Evolutionary conservation across 495 filamentous ascomycete species (phyloP).

Genomic region (Penicillium coprophilum): DNA sequence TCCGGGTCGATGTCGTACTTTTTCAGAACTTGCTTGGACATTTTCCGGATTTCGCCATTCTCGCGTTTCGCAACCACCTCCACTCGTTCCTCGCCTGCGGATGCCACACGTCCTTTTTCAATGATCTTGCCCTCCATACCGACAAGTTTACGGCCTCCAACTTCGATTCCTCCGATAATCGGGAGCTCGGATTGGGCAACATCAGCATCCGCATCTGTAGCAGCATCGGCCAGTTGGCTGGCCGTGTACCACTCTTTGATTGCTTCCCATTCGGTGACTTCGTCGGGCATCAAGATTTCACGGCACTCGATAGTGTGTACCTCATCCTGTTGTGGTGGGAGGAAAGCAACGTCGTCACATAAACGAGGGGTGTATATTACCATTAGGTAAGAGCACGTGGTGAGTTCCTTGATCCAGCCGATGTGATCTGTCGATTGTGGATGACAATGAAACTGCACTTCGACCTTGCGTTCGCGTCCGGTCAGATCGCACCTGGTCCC

Average conservation of each 20-base stretch:
- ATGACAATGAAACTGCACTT: slow-evolving; percentile 92
- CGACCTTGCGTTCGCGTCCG: slow-evolving; percentile 76
- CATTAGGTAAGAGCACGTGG: slow-evolving; percentile 93
- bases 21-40: slow-evolving; percentile 62
- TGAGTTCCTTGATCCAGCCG: slow-evolving; percentile 91
- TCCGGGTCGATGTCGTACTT: slow-evolving; percentile 69
- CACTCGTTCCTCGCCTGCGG: slow-evolving; percentile 40
- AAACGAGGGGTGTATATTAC: slow-evolving; percentile 89
- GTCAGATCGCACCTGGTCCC: slow-evolving; percentile 92
- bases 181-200: slow-evolving; percentile 31
- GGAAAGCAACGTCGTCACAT: slow-evolving; percentile 89
- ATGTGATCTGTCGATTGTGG: slow-evolving; percentile 80
- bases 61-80: slow-evolving; percentile 56
- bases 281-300: slow-evolving; percentile 60
- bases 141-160: slow-evolving; percentile 58
- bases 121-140: slow-evolving; percentile 56
- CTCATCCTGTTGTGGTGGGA: slow-evolving; percentile 77
- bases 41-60: slow-evolving; percentile 53
- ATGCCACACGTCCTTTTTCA: slow-evolving; percentile 50
- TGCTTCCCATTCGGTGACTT: slow-evolving; percentile 58
- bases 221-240: slow-evolving; percentile 39
- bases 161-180: slow-evolving; percentile 58
- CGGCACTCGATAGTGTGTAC: slow-evolving; percentile 77
- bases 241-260: slow-evolving; percentile 45
- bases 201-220: slow-evolving; percentile 5